These are phyloP conservation scores for Bryum argenteum DNA, from an alignment of 225 moss, liverwort and hornwort genomes.

Conservation along the genomic window DNA sequence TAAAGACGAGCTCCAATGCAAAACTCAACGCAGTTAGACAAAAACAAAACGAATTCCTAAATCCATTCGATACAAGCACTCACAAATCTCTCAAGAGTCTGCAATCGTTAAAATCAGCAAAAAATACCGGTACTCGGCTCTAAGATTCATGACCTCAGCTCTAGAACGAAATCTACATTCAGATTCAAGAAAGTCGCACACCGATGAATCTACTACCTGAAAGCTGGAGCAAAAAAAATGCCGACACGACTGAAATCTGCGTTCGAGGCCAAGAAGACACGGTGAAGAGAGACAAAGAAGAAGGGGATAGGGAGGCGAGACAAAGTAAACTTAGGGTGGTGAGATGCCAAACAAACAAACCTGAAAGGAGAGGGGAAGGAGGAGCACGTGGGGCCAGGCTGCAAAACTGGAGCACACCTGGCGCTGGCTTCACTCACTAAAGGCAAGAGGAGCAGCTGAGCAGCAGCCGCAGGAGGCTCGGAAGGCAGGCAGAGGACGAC, in stretches of 20 bases:
- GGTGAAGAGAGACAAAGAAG: not conserved
- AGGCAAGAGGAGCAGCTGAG: not conserved
- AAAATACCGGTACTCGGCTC: not conserved
- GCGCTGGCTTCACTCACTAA: conserved; percentile 1
- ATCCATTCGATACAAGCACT: not conserved
- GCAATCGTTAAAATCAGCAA: not conserved
- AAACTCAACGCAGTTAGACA: not conserved
- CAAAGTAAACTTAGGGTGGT: conserved; percentile 11
- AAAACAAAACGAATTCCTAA: not conserved
- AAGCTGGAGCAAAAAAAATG: conserved; percentile 17
- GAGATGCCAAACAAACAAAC: conserved; percentile 16
- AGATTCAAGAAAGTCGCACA: conserved; percentile 19
- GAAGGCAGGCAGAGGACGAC: not conserved
- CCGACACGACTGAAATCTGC: conserved; percentile 17
- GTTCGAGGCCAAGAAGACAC: not conserved
- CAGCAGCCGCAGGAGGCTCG: not conserved
- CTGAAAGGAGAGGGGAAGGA: conserved; percentile 38
- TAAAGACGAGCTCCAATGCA: conserved; percentile 12
- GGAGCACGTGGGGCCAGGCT: conserved; percentile 42
- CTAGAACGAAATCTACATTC: conserved; percentile 8
- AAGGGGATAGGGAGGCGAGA: conserved; percentile 1
- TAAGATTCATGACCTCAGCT: conserved; percentile 28
- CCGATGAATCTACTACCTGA: not conserved
- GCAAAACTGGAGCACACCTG: conserved; percentile 31
- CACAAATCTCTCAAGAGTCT: conserved; percentile 19